phyloP scores from a whole-genome alignment of 208 protist species.

The Crithidia acanthocephali region DNA sequence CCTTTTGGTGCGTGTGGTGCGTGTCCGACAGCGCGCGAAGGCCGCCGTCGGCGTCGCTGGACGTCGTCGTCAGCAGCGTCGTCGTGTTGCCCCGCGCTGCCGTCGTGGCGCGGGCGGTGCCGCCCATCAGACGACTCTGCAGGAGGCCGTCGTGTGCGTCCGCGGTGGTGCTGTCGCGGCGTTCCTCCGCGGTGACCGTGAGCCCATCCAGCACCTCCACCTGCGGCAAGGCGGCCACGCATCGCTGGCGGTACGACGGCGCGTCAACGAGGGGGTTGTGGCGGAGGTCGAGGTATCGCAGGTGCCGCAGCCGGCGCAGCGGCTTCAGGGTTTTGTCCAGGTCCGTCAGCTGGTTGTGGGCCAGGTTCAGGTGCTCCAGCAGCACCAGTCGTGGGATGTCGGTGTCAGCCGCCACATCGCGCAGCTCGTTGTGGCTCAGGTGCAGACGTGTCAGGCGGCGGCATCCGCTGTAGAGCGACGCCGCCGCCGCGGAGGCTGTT shows the following conservation, averaged over 20 bases:
- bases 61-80: too few relatives aligned
- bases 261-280: conserved; percentile 76
- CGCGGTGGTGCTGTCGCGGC: conserved; percentile 30
- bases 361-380: conserved; percentile 68
- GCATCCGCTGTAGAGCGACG: conserved; percentile 49
- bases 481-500: not conserved
- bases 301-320: conserved; percentile 51
- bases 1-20: not conserved
- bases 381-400: conserved; percentile 55
- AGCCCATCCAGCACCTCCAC: conserved; percentile 72
- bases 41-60: not conserved
- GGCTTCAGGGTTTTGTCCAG: conserved; percentile 37
- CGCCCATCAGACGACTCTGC: not conserved
- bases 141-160: not conserved
- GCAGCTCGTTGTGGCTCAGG: conserved; percentile 45
- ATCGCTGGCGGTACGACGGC: conserved; percentile 60
- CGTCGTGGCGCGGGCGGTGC: too few relatives aligned
- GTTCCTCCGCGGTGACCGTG: conserved; percentile 55
- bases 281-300: conserved; percentile 66
- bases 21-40: not conserved
- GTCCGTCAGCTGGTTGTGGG: conserved; percentile 64
- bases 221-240: conserved; percentile 64
- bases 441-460: conserved; percentile 56
- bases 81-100: too few relatives aligned
- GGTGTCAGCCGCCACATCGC: conserved; percentile 39